Evolutionary conservation across 2,329 filamentous ascomycete species (phyloP).

Genomic region (Scopulariopsis brevicaulis): DNA sequence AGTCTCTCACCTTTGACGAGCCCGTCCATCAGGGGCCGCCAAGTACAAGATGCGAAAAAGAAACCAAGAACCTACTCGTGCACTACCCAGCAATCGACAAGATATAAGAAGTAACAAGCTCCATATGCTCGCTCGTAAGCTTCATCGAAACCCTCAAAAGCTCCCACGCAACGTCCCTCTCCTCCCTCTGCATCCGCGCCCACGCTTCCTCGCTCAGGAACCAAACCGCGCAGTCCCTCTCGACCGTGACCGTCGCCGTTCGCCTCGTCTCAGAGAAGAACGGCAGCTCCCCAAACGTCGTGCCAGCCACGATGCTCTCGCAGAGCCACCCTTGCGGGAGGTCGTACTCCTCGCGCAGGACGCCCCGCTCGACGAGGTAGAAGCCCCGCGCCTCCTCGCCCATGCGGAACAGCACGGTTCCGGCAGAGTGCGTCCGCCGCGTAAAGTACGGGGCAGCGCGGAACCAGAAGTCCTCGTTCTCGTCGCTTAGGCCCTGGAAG

Average conservation of each 20-base stretch:
- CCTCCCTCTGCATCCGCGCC: slow-evolving; percentile 57
- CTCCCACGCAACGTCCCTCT: slow-evolving; percentile 73
- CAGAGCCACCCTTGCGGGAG: slow-evolving; percentile 80
- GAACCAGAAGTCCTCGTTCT: slow-evolving; percentile 96
- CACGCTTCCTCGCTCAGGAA: slow-evolving; percentile 62
- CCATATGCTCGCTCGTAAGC: slow-evolving; percentile 88
- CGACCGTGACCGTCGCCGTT: slow-evolving; percentile 76
- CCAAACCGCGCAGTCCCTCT: slow-evolving; percentile 77
- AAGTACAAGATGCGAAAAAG: too few relatives aligned
- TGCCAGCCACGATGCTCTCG: slow-evolving; percentile 87
- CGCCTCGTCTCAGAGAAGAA: slow-evolving; percentile 88
- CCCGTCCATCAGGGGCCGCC: too few relatives aligned
- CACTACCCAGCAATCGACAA: slow-evolving; percentile 34
- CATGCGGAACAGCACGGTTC: slow-evolving; percentile 64
- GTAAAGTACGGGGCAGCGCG: slow-evolving; percentile 65
- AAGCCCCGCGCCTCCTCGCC: slow-evolving; percentile 74
- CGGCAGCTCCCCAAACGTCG: slow-evolving; percentile 89
- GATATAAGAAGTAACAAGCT: slow-evolving; percentile 47
- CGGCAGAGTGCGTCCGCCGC: slow-evolving; percentile 53
- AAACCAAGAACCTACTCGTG: slow-evolving; percentile 1
- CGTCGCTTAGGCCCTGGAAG: slow-evolving; percentile 77
- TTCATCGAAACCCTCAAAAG: slow-evolving; percentile 81
- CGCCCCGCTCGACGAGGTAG: slow-evolving; percentile 81
- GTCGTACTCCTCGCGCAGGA: slow-evolving; percentile 82
- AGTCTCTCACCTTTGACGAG: too few relatives aligned